Base-by-base conservation (phyloP, 768 basidiomycete species). In the Russula lepida region DNA sequence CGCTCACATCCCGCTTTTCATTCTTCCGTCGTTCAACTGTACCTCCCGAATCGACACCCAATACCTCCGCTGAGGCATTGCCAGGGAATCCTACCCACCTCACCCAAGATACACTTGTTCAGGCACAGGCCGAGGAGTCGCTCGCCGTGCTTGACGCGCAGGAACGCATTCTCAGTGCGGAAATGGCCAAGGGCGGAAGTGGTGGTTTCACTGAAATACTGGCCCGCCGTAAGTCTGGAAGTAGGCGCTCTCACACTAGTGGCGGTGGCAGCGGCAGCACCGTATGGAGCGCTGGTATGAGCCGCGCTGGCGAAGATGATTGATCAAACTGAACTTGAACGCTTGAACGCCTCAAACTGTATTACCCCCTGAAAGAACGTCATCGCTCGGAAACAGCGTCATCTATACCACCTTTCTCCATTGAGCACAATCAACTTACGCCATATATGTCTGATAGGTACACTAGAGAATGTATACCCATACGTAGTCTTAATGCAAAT, bases 261-360 rank as follows among this genome's bases (percentile, higher is more conserved):
- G 86, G 85, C 8, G 86, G 85, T 64, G 81, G 82, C 39, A 85
- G 84, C 65, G 84, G 81, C 12, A 88, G 88, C 71, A 92, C 90
- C 1, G 87, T 92, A 30, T 92, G 86, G 85, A 92, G 90, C 70
- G 89, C 89, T 54, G 89, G 89, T 33, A 85, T 89, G 84, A 83
- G 84, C 66, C 84, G 77, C 52, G 75, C 79, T 28, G 84, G 76
- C 39, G 78, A 77, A 15, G 73, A 73, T 52, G 70, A 70, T 54
- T 75, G 64, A 63, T 44, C 51, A 17, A 17, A 21, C 19, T 15
- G 17, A 32, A 37, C 35, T 15, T 15, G 17, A 32, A 53, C 37
- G 32, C 35, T 15, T 15, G 17, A 32, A 53, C 37, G 32, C 17
- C 28, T 43, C 51, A 48, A 63, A 53, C 52, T 48, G 46, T 54